Evolutionary conservation across 495 filamentous ascomycete genomes (phyloP).

Genomic region (Daldinia caldariorum): DNA sequence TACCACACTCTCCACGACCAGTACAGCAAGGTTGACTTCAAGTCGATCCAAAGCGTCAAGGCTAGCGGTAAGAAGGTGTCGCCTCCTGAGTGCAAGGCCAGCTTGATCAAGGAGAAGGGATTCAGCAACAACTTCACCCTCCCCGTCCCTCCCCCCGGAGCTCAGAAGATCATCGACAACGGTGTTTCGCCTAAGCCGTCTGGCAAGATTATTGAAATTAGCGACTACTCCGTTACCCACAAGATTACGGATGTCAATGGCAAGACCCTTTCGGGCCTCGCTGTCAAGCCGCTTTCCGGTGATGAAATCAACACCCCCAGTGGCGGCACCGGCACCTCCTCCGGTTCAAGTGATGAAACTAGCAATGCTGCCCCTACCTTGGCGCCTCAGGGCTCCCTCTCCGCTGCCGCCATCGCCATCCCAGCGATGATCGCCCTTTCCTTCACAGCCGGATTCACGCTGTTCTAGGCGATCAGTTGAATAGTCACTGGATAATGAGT

Average conservation of each 20-base stretch:
- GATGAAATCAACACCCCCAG: slow-evolving; percentile 52
- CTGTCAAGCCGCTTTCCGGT: slow-evolving; percentile 55
- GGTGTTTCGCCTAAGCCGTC: slow-evolving; percentile 56
- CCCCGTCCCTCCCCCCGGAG: slow-evolving; percentile 61
- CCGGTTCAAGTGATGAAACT: slow-evolving; percentile 8
- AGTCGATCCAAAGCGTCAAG: slow-evolving; percentile 64
- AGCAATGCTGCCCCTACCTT: slow-evolving; percentile 39
- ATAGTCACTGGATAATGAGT: slow-evolving; percentile 40
- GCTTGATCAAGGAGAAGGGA: slow-evolving; percentile 67
- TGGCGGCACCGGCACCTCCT: slow-evolving; percentile 15
- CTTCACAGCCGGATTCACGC: slow-evolving; percentile 42
- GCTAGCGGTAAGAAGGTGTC: slow-evolving; percentile 60
- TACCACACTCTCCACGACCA: slow-evolving; percentile 79
- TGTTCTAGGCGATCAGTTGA: slow-evolving; percentile 43
- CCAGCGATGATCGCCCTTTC: slow-evolving; percentile 42
- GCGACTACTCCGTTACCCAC: slow-evolving; percentile 54
- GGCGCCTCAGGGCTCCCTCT: slow-evolving; percentile 38
- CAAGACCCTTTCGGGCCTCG: slow-evolving; percentile 48
- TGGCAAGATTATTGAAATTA: slow-evolving; percentile 55
- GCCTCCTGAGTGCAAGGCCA: slow-evolving; percentile 67
- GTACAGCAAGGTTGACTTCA: slow-evolving; percentile 77
- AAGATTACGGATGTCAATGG: slow-evolving; percentile 55
- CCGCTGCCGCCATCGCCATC: slow-evolving; percentile 40
- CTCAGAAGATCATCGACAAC: slow-evolving; percentile 63
- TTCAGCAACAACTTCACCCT: slow-evolving; percentile 83